Evolutionary conservation across 2,329 filamentous ascomycete species (phyloP), one percentile per base, ranked within the genome.

Genomic region (Chaetomiaceae sp.): DNA sequence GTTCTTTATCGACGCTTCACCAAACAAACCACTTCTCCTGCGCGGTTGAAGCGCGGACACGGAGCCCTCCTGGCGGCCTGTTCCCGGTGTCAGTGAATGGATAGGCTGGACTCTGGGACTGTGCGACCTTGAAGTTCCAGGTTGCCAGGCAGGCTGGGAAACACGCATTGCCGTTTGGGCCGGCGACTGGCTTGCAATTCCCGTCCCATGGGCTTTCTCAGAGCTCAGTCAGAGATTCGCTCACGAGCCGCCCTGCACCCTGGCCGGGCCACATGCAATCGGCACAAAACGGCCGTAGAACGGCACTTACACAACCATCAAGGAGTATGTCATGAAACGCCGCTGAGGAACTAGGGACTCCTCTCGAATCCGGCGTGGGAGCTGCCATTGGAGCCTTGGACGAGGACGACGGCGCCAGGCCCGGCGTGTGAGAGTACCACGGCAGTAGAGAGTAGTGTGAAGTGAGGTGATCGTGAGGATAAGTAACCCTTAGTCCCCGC

Each of bases 401-500:
- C 10, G 17, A 30, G 33, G 25, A 31, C n/a, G 37, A 27, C n/a
- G 12, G 41, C 44, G 31, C 46, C 41, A 30, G 20, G 21, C 21
- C 16, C 30, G 41, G 49, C 54, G 54, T 37, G 25, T 51, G 48
- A 47, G 39, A n/a, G n/a, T 37, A 23, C 30, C 20, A n/a, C n/a
- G n/a, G n/a, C n/a, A n/a, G n/a, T n/a, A n/a, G n/a, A n/a, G n/a
- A n/a, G n/a, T n/a, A n/a, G n/a, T n/a, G 20, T 13, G 23, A 43
- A 27, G 45, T 35, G 44, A 50, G 20, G 44, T 25, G 35, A 51
- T 48, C 48, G 19, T 37, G 52, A 30, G 44, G 39, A 58, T 57
- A 57, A 62, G 56, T 58, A 58, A 33, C 27, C n/a, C n/a, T n/a
- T n/a, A n/a, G n/a, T n/a, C n/a, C 42, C 35, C 31, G 14, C 33